phyloP scores from a whole-genome alignment of 2,329 filamentous ascomycete species.

The Harringtonia lauricola region DNA sequence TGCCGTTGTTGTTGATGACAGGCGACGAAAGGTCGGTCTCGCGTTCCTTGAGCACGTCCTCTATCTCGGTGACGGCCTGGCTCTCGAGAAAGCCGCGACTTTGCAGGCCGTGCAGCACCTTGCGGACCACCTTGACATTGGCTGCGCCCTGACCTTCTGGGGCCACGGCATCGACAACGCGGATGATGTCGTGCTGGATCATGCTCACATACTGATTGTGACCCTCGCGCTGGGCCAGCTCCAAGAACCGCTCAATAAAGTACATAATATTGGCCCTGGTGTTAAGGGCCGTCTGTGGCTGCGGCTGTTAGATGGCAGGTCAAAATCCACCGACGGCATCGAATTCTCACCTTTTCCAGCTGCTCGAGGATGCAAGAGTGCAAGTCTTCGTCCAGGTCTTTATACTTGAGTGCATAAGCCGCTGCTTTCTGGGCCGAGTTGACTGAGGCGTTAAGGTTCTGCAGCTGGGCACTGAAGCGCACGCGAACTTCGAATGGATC shows the following conservation, averaged over 20 bases:
- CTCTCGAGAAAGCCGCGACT: conserved; percentile 61
- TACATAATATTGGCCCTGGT: conserved; percentile 98
- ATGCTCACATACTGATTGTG: conserved; percentile 79
- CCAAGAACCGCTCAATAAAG: conserved; percentile 91
- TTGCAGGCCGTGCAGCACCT: conserved; percentile 60
- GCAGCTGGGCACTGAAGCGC: conserved; percentile 84
- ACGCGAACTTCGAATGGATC: conserved; percentile 98
- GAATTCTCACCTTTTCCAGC: conserved; percentile 66
- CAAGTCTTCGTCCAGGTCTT: conserved; percentile 91
- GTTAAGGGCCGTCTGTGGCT: conserved; percentile 76
- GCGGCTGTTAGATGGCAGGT: conserved; percentile 2
- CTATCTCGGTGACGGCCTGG: conserved; percentile 68
- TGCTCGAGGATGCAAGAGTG: conserved; percentile 97
- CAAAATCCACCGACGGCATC: no score
- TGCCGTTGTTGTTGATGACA: background rate
- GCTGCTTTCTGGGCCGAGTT: conserved; percentile 86
- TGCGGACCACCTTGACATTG: conserved; percentile 86
- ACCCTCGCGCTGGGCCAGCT: conserved; percentile 66
- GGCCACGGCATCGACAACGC: conserved; percentile 85
- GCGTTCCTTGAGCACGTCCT: conserved; percentile 71
- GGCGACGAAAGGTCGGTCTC: conserved; percentile 51
- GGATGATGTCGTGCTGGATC: conserved; percentile 87
- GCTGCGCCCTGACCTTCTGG: conserved; percentile 79
- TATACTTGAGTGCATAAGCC: conserved; percentile 87
- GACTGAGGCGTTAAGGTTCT: conserved; percentile 83